Evolutionary conservation across 495 filamentous ascomycete species (phyloP), one percentile per base, ranked within the genome.

Genomic region (Cudoniella acicularis): DNA sequence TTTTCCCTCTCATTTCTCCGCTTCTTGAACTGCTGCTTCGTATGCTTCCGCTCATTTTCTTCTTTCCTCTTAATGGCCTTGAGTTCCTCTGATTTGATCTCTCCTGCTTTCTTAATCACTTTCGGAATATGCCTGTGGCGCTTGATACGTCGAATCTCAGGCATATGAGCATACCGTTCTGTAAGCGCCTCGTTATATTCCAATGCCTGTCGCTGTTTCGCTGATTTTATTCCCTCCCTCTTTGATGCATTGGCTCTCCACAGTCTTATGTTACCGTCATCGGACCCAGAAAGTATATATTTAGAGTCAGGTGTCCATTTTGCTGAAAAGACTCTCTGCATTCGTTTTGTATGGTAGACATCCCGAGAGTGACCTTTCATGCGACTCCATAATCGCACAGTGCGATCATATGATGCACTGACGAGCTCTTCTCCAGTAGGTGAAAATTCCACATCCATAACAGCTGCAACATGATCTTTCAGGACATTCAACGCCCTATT

Each of bases 381-480:
- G 23, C 92, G 82, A 64, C 83, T 82, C 85, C 91, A 99, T 52
- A 97, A 74, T 23, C 92, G 82, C 21, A 93, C 73, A 0, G 85
- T 89, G 30, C 86, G 77, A 67, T 96, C 93, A 67, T 98, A 99
- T 3, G 87, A 90, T 11, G 89, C 94, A 26, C 84, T 89, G 18
- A 99, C 90, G 25, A 98, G 84, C 69, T 96, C 93, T 70, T 96
- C 87, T 53, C 95, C 95, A 0, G 93, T 97, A 0, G 95, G 95
- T 50, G 85, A 90, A 74, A 92, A 99, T 62, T 96, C 91, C 41
- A 99, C 87, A 69, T 95, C 90, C 91, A 98, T 97, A 0, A 96
- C 92, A 3, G 95, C 94, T 2, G 91, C 88, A 13, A 98, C 95
- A 65, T 98, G 95, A 64, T 93, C 94, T 74, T 94, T 95, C 16